Evolutionary conservation across 2,329 filamentous ascomycete genomes (phyloP), one percentile per base, ranked within the genome.

Genomic region (Dissoconium aciculare): DNA sequence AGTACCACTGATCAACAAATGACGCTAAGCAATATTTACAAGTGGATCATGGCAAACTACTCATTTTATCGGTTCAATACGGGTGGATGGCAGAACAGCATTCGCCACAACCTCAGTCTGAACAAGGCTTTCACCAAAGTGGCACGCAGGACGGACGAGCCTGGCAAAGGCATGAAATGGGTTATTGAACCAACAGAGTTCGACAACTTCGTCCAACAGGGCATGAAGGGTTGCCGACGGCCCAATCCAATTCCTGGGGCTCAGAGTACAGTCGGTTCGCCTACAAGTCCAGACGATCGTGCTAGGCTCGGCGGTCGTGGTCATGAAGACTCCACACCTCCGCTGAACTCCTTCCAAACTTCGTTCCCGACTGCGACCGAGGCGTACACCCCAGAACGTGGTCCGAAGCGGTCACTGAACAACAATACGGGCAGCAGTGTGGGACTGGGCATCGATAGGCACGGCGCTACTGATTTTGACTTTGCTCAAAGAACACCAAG

Each of bases 81-180:
- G 33, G 74, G 73, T 36, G 87, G 89, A 36, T 98, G 91, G 91
- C 89, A 94, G 73, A 98, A 98, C 54, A 94, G 84, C 0, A 98
- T 98, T 43, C 77, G 89, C 9, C 89, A 98, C 54, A 98, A 98
- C 46, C 58, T 98, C 10, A 95, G 89, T 1, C 60, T 98, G 25
- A 95, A 92, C 55, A 93, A 94, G 53, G 74, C 78, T 0, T 98
- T 98, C 49, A 76, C 84, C 45, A 98, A 98, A 55, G 79, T 93
- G 5, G 80, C 89, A 3, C 76, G 89, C 27, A 77, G 81, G 11
- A 93, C 84, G 0, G 83, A 95, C 45, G 89, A 98, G 53, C 89
- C 89, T 13, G 89, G 89, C 9, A 98, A 98, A 54, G 89, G 89
- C 15, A 95, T 94, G 84, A 95, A 95, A 53, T 98, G 89, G 89